Percentiles rank a stretch among this genome's conserved stretches.
These are phyloP conservation scores for Trichophyton verrucosum DNA, from an alignment of 2,329 filamentous ascomycete genomes.

Conservation along the genomic window DNA sequence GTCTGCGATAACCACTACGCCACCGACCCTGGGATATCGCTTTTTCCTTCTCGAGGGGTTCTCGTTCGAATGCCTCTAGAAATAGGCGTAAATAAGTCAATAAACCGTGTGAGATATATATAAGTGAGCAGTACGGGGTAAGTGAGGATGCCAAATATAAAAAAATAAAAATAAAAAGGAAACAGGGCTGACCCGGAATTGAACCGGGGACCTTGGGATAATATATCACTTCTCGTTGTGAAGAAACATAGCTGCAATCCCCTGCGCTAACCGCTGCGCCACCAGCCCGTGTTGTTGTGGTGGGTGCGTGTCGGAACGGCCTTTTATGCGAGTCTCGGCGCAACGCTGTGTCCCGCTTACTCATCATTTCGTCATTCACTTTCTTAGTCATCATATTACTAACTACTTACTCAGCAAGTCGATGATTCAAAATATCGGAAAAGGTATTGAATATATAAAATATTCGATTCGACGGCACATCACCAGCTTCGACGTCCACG, in stretches of 20 bases:
- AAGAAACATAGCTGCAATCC: slow-evolving; percentile 10
- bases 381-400: neutral
- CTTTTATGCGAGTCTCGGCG: neutral
- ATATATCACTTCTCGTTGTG: neutral
- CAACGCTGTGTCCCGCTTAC: neutral
- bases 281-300: slow-evolving; percentile 10
- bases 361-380: neutral
- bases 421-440: too few relatives aligned
- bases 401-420: neutral
- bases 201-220: slow-evolving; percentile 14
- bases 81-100: neutral
- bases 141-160: neutral
- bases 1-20: slow-evolving; percentile 13
- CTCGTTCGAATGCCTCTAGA: neutral
- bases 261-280: slow-evolving; percentile 14
- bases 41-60: neutral
- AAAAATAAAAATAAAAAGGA: slow-evolving; percentile 3
- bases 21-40: slow-evolving; percentile 9
- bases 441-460: too few relatives aligned
- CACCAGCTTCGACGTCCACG: neutral
- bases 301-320: neutral
- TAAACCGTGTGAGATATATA: neutral
- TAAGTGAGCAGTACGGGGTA: too few relatives aligned
- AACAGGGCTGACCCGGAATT: slow-evolving; percentile 13
- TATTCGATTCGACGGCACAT: too few relatives aligned